These are phyloP conservation scores for Solanum sitiens DNA, from an alignment of 257 asterid species.

Conservation along the genomic window DNA sequence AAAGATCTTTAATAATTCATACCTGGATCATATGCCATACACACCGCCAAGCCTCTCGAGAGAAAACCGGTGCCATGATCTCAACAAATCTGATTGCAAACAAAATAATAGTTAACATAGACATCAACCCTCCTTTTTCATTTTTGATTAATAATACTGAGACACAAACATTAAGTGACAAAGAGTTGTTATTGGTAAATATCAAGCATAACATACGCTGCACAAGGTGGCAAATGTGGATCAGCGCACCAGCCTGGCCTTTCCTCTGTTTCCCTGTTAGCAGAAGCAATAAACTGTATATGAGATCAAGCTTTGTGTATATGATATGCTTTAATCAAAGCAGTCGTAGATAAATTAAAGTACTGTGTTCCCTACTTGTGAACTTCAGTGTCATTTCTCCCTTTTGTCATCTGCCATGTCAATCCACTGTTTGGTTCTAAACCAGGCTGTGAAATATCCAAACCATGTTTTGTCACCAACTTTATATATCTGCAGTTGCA, in stretches of 20 bases:
- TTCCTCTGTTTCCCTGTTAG: constrained; percentile 67
- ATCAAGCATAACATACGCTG: constrained; percentile 52
- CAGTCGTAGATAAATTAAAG: not conserved
- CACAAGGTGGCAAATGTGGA: constrained; percentile 94
- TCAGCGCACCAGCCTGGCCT: constrained; percentile 82
- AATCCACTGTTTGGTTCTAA: constrained; percentile 70
- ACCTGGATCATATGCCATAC: constrained; percentile 99
- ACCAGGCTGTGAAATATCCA: constrained; percentile 93
- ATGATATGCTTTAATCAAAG: not conserved
- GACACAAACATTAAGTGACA: not conserved
- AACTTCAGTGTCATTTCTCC: constrained; percentile 63
- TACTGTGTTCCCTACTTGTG: constrained; percentile 54
- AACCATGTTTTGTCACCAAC: constrained; percentile 65
- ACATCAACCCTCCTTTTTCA: not conserved
- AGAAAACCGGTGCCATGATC: constrained; percentile 97
- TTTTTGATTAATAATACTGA: not conserved
- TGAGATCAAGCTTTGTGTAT: not conserved
- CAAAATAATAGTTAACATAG: not conserved
- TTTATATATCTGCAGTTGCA: constrained; percentile 45
- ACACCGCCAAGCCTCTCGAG: constrained; percentile 94
- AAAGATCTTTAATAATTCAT: not conserved
- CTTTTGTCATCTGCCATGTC: constrained; percentile 87
- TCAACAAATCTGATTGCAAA: constrained; percentile 64
- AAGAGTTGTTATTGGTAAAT: not conserved
- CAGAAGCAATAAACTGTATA: constrained; percentile 1